These are phyloP conservation scores for Bodo saltans DNA, from an alignment of 78 protist genomes.

Conservation along the genomic window DNA sequence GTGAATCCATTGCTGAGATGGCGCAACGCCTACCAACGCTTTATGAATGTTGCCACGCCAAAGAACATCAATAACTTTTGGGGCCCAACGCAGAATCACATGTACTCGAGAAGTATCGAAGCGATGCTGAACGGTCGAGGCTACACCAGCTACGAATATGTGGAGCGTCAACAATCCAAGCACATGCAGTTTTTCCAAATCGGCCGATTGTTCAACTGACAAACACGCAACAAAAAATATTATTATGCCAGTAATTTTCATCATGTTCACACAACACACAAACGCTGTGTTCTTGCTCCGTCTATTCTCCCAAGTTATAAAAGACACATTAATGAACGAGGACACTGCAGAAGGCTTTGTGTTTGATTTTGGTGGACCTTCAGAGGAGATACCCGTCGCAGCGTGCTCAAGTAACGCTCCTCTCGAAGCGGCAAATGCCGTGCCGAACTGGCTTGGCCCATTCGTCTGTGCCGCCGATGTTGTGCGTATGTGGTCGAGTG, in stretches of 20 bases:
- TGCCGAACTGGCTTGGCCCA: not conserved
- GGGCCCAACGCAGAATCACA: not conserved
- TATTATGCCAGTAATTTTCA: not conserved
- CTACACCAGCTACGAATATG: not conserved
- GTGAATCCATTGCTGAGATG: not conserved
- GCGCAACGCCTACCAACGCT: not conserved
- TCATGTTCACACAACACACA: not conserved
- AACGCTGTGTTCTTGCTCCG: not conserved
- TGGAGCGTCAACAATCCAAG: not conserved
- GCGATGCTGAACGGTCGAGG: not conserved
- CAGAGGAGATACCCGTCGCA: no score
- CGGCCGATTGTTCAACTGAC: no score
- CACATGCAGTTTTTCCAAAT: not conserved
- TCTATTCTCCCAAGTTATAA: not conserved
- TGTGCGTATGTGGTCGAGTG: not conserved
- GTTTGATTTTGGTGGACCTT: no score
- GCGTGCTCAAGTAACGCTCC: no score
- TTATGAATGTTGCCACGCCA: not conserved
- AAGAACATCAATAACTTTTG: not conserved
- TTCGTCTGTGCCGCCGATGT: not conserved
- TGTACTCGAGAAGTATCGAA: not conserved
- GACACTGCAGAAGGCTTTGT: no score
- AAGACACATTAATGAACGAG: not conserved
- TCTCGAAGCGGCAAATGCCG: not conserved
- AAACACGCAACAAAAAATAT: no score